Base-by-base conservation (phyloP, 306 rosid species). In the Rubus idaeus region DNA sequence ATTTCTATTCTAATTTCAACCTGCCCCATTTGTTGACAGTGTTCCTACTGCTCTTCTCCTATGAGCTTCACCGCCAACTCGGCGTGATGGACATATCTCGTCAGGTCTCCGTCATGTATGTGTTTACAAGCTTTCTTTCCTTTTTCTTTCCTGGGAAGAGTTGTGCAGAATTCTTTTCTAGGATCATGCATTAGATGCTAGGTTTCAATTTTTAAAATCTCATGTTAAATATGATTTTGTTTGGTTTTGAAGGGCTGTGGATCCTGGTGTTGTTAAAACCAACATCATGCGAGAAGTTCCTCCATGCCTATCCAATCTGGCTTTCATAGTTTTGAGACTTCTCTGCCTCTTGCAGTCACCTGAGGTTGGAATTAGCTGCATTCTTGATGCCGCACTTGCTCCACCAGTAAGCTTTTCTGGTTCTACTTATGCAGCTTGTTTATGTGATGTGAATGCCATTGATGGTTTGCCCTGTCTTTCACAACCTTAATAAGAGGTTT, bases 181-280 rank as follows among this genome's bases (percentile, higher is more conserved):
- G 35, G 2, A 30, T 30, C 35, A 30, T 65, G 50, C 49, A 8
- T 40, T 39, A 16, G 49, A 65, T 37, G 13, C 20, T 63, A 16
- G 45, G 46, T 65, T 65, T 30, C 2, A 30, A 30, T 30, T 30
- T 30, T 30, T 30, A n/a, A 17, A 18, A 40, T 46, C 18, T 65
- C 30, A 40, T 65, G 35, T 39, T 68, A 42, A 68, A n/a, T 68
- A 44, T n/a, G 18, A 9, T 82, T 46, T 81, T n/a, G 35, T 75
- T 65, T 68, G 35, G 35, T 30, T 30, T 84, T 74, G 14, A 75
- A 91, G 98, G 79, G 87, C 81, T 60, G 92, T 83, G 35, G 97
- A 91, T 84, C 98, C 98, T 77, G 94, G 98, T 85, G 77, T 35
- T 23, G 97, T 88, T 75, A 72, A 90, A 77, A 91, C 91, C 68